Conservation (phyloP, 1,284 basidiomycete genomes). For the Schizophyllum commune region DNA sequence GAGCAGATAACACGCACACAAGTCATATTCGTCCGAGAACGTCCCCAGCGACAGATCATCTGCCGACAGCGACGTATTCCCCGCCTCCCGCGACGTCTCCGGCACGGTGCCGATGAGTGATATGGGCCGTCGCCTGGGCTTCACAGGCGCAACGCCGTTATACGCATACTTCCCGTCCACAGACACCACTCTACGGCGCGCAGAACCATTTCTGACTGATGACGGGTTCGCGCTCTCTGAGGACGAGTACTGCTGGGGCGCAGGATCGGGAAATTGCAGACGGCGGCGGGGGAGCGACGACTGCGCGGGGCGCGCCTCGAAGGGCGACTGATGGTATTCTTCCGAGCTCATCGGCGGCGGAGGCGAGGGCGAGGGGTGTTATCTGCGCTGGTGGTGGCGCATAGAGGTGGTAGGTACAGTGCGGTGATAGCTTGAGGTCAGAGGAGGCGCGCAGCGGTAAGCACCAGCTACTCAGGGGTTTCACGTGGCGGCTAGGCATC, state of each 20-base stretch:
- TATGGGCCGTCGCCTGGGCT: neutral
- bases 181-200: neutral
- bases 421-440: neutral
- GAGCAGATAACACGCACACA: conserved; percentile 42
- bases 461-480: neutral
- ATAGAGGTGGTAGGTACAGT: neutral
- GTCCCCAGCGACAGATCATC: neutral
- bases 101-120: neutral
- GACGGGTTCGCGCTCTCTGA: neutral
- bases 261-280: neutral
- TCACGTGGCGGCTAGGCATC: neutral
- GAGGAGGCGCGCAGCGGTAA: neutral
- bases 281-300: neutral
- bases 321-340: neutral
- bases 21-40: conserved; percentile 66
- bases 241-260: neutral
- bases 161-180: neutral
- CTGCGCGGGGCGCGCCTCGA: neutral
- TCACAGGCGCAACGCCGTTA: neutral
- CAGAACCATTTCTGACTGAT: neutral
- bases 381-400: neutral
- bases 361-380: neutral
- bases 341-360: neutral
- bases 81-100: neutral
- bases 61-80: neutral